Conservation (phyloP, 768 basidiomycete species). For the Mycena haematopus region DNA sequence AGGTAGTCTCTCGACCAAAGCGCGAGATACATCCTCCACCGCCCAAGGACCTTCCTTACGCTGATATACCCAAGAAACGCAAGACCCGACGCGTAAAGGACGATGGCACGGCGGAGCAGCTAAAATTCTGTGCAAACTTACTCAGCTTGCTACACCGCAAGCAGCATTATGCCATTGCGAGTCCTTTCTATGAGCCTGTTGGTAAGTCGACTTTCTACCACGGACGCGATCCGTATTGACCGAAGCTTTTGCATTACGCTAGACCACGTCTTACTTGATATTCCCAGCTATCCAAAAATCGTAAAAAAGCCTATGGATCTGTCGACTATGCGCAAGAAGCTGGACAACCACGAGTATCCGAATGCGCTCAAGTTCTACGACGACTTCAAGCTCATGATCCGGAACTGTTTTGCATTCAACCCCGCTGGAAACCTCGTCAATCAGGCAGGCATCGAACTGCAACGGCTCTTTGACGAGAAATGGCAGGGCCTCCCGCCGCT, state of each 20-base stretch:
- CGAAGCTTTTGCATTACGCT: constrained; percentile 19
- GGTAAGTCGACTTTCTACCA: constrained; percentile 57
- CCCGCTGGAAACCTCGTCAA: constrained; percentile 88
- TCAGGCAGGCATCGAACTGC: constrained; percentile 83
- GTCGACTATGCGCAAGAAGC: constrained; percentile 84
- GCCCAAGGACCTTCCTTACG: constrained; percentile 88
- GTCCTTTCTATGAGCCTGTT: constrained; percentile 93
- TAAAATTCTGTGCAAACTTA: constrained; percentile 81
- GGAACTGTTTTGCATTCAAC: constrained; percentile 93
- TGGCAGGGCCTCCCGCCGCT: constrained; percentile 81
- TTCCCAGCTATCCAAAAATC: constrained; percentile 86
- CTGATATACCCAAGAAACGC: constrained; percentile 75
- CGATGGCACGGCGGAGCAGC: constrained; percentile 79
- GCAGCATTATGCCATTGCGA: constrained; percentile 73
- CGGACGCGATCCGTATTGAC: constrained; percentile 7
- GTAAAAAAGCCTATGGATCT: constrained; percentile 98
- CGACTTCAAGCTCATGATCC: constrained; percentile 94
- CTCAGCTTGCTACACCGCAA: constrained; percentile 80
- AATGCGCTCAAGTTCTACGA: constrained; percentile 83
- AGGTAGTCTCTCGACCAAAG: constrained; percentile 80
- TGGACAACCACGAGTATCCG: constrained; percentile 78
- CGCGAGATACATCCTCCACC: constrained; percentile 97
- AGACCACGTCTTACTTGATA: constrained; percentile 81
- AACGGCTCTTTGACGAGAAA: constrained; percentile 90
- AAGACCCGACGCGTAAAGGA: constrained; percentile 67